Base-by-base conservation (phyloP, 2,329 filamentous ascomycete genomes). In the Dothiorella sarmentorum region DNA sequence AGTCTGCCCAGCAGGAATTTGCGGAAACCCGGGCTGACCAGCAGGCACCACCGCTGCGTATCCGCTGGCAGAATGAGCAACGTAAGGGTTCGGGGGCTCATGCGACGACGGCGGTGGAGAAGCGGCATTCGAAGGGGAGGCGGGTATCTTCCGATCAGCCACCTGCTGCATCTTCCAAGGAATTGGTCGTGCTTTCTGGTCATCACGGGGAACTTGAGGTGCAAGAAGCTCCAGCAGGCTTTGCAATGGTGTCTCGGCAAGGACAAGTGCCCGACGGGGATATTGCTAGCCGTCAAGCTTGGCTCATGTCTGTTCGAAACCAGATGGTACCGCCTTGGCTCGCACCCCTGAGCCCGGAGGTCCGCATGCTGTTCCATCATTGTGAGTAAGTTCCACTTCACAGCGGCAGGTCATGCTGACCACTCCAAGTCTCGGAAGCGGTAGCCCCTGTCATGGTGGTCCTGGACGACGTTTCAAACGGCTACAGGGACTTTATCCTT, bases 381-480 rank as follows among this genome's bases (percentile, higher is more conserved):
- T 75, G 73, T 73, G 64, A 37, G 67, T 58, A n/a, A 7, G 0
- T 6, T 27, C 13, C 11, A 20, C 22, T 15, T 22, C 0, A 7
- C 0, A 10, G n/a, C 4, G 5, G 6, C 5, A 18, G 4, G 17
- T 35, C 7, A 37, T 27, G 33, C 58, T 59, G 10, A 61, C 20
- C 13, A 51, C 57, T 31, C 0, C 2, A 0, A 75, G 72, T 76
- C 43, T 71, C 74, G 3, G 64, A 71, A 17, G 67, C 58, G 10
- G 68, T 76, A 9, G 74, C 75, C 0, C 69, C 72, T 0, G 67
- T 70, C 18, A 76, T 77, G 74, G 73, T 77, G 1, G 68, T 76
- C 0, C 61, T 75, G 9, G 74, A 76, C 56, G 67, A 62, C 4
- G 49, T 64, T 0, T 65, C 60, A 7, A 76, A 77, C 35, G 75